Evolutionary conservation across 2,329 filamentous ascomycete species (phyloP).

Genomic region (Sporothrix luriei): DNA sequence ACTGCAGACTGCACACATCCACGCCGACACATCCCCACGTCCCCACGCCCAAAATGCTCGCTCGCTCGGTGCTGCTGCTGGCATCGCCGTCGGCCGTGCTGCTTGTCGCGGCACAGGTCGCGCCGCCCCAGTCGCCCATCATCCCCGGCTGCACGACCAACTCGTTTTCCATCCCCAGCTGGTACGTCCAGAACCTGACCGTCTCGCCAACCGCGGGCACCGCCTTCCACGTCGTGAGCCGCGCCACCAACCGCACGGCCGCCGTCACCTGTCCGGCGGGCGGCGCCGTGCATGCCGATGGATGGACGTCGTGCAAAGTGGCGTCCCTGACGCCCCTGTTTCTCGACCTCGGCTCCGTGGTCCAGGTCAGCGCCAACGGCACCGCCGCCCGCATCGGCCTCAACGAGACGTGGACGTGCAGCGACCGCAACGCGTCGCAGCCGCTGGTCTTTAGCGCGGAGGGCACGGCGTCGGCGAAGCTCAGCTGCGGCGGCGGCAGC

Average conservation of each 20-base stretch:
- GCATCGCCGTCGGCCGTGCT: constrained; percentile 3
- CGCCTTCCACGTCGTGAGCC: constrained; percentile 4
- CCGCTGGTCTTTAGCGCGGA: background rate
- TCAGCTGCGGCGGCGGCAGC: background rate
- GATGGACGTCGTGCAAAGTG: background rate
- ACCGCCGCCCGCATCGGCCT: background rate
- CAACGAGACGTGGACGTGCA: constrained; percentile 19
- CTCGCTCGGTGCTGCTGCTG: constrained; percentile 16
- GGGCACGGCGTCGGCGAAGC: background rate
- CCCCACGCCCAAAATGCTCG: background rate
- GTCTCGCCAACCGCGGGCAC: background rate
- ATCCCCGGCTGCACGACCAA: background rate
- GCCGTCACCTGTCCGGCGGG: background rate
- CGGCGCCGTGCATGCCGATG: background rate
- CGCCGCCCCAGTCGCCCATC: background rate
- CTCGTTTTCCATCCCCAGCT: constrained; percentile 14
- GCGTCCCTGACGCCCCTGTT: background rate
- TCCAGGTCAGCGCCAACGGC: background rate
- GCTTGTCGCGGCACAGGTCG: background rate
- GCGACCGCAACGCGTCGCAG: background rate
- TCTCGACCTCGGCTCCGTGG: background rate
- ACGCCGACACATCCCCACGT: no score
- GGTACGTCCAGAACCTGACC: constrained; percentile 13
- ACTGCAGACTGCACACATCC: no score
- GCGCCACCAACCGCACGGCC: constrained; percentile 2